These are phyloP conservation scores for Apiospora arundinis DNA, from an alignment of 2,329 filamentous ascomycete species.

Conservation along the genomic window DNA sequence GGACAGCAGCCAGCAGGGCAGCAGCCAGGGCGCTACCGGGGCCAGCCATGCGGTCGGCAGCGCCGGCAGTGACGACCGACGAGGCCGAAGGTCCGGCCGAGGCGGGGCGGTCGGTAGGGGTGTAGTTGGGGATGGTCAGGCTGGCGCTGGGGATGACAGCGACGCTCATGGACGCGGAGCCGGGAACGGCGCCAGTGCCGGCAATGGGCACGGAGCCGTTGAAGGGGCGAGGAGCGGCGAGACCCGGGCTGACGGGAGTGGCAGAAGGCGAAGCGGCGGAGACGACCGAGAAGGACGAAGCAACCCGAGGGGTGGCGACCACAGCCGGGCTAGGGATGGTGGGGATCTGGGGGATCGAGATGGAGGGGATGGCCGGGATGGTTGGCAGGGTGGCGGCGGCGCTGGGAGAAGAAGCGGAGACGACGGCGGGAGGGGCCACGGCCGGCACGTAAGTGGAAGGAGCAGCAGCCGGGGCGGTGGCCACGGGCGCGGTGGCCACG, in stretches of 20 bases:
- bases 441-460: not conserved
- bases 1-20: slow-evolving; percentile 7
- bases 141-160: slow-evolving; percentile 18
- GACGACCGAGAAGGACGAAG: not conserved
- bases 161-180: not conserved
- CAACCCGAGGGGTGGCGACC: not conserved
- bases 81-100: not conserved
- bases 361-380: not conserved
- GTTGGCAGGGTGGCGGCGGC: not conserved
- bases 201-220: slow-evolving; percentile 1
- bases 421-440: not conserved
- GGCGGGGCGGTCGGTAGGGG: not conserved
- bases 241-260: slow-evolving; percentile 4
- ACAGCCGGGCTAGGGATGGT: not conserved
- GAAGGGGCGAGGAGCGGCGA: slow-evolving; percentile 5
- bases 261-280: not conserved
- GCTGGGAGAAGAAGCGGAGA: not conserved
- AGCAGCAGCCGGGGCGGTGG: not conserved
- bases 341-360: too few species aligned
- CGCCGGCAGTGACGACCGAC: slow-evolving; percentile 15
- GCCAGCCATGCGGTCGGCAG: slow-evolving; percentile 17
- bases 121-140: slow-evolving; percentile 10
- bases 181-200: not conserved
- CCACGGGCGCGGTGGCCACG: not conserved
- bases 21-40: slow-evolving; percentile 19